These are phyloP conservation scores for Cladosporium sp. DNA, from an alignment of 2,329 filamentous ascomycete species.

Conservation along the genomic window DNA sequence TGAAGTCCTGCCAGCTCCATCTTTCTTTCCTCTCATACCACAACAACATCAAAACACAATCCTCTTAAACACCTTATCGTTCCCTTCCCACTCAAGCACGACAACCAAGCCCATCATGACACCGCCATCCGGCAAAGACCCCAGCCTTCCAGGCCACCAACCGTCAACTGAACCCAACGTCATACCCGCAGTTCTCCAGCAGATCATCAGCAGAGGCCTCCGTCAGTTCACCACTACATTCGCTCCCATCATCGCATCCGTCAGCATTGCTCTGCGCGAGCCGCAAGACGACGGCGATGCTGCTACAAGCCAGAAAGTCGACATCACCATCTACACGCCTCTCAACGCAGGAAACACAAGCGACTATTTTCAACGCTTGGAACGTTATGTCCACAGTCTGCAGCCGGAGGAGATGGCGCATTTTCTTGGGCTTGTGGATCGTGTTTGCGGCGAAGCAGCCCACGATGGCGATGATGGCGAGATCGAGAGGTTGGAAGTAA, in stretches of 20 bases:
- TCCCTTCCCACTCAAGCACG: neutral
- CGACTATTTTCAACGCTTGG: too few species aligned
- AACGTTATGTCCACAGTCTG: neutral
- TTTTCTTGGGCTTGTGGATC: neutral
- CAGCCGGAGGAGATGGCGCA: neutral
- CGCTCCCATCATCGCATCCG: neutral
- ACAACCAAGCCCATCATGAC: neutral
- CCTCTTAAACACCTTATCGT: neutral
- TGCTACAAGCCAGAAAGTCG: neutral
- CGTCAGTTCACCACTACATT: fast-evolving
- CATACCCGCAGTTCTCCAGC: neutral
- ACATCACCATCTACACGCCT: neutral
- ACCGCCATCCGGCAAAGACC: neutral
- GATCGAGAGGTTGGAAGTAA: too few species aligned
- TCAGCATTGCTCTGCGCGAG: neutral
- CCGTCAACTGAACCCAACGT: neutral
- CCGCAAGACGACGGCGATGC: neutral
- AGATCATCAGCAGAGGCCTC: neutral
- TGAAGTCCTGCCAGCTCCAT: neutral
- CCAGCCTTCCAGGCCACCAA: too few species aligned
- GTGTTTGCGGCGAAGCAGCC: neutral
- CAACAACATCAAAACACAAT: too few species aligned
- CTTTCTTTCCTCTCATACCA: neutral
- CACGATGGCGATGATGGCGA: too few species aligned
- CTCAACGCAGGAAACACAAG: neutral